phyloP scores from a whole-genome alignment of 495 filamentous ascomycete species.

The Aeminium ludgeri region DNA sequence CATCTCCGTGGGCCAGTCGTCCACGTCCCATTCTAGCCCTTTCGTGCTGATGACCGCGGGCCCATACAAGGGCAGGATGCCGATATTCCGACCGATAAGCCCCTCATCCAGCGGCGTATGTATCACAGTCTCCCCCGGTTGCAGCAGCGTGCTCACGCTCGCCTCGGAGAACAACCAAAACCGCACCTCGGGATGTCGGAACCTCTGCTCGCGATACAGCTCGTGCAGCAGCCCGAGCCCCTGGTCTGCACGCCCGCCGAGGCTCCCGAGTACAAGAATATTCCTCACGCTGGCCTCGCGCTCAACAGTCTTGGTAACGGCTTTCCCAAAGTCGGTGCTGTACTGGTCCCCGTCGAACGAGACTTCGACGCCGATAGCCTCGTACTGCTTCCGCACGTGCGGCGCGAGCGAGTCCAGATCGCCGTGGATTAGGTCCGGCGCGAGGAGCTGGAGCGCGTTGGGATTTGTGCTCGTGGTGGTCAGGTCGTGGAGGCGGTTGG shows the following conservation, averaged over 20 bases:
- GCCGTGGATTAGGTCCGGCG: conserved; percentile 59
- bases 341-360: conserved; percentile 59
- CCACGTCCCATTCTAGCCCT: conserved; percentile 82
- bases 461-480: conserved; percentile 1
- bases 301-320: conserved; percentile 43
- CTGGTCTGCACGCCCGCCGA: conserved; percentile 84
- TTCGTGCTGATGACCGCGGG: conserved; percentile 54
- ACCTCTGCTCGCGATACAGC: conserved; percentile 32
- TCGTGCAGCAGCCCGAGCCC: conserved; percentile 73
- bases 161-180: conserved; percentile 51
- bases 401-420: conserved; percentile 72
- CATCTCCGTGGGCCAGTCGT: conserved; percentile 62
- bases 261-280: conserved; percentile 60
- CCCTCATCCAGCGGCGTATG: conserved; percentile 32
- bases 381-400: conserved; percentile 43
- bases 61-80: conserved; percentile 67
- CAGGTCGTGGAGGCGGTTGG: conserved; percentile 58
- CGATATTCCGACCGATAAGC: conserved; percentile 48
- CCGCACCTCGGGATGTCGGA: conserved; percentile 13
- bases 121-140: conserved; percentile 49
- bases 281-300: conserved; percentile 19
- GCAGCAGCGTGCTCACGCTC: conserved; percentile 65
- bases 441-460: conserved; percentile 11
- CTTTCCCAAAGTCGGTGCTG: conserved; percentile 69
- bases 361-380: conserved; percentile 34